These are phyloP conservation scores for Trypanosoma theileri DNA, from an alignment of 208 protist species.

Conservation along the genomic window DNA sequence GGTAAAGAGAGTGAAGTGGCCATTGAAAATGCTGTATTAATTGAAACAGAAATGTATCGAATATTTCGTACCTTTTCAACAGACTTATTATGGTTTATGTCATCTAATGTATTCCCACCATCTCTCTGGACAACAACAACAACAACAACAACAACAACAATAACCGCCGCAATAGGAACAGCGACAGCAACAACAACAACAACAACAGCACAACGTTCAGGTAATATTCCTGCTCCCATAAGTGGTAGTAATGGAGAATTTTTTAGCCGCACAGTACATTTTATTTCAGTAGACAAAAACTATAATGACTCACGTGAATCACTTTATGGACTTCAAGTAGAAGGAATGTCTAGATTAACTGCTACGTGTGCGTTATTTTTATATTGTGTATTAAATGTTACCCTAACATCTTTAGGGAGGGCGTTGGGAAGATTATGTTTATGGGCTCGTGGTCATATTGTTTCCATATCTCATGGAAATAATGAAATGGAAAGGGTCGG, in stretches of 20 bases:
- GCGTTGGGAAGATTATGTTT: slow-evolving; percentile 27
- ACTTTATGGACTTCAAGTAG: slow-evolving; percentile 7
- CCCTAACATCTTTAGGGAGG: slow-evolving; percentile 29
- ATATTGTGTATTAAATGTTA: slow-evolving; percentile 25
- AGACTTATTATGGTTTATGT: slow-evolving; percentile 40
- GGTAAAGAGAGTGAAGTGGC: neutral
- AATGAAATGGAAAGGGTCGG: neutral
- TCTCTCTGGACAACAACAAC: slow-evolving; percentile 25
- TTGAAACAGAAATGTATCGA: slow-evolving; percentile 53
- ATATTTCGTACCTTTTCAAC: slow-evolving; percentile 42
- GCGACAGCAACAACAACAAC: no score
- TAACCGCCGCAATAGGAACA: no score
- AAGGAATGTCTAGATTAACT: slow-evolving; percentile 23
- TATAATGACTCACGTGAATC: slow-evolving; percentile 37
- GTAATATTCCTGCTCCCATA: neutral
- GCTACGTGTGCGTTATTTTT: slow-evolving; percentile 25
- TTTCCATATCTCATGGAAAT: neutral
- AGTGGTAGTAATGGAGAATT: neutral
- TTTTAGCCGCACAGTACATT: slow-evolving; percentile 51
- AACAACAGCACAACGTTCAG: neutral
- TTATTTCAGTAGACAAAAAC: slow-evolving; percentile 56
- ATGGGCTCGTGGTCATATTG: slow-evolving; percentile 14
- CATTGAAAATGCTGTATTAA: slow-evolving; percentile 24
- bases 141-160: no score
- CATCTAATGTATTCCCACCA: slow-evolving; percentile 46